Evolutionary conservation across 305 asterid genomes (phyloP).

Genomic region (Fraxinus xanthoxyloides): DNA sequence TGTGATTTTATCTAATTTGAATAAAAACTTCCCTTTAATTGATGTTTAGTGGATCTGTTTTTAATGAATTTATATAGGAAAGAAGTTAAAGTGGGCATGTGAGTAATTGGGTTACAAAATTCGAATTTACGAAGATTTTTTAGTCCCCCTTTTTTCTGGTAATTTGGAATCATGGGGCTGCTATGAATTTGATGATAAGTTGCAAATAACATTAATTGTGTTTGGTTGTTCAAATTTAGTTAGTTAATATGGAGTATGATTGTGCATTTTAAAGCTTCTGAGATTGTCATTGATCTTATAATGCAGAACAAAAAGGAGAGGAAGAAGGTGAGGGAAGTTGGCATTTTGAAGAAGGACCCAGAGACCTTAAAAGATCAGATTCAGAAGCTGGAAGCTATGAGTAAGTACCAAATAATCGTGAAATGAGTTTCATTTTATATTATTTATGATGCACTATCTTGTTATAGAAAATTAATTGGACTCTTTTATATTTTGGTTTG

Average conservation of each 20-base stretch:
- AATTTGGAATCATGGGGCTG: background rate
- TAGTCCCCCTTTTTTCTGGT: background rate
- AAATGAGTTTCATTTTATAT: background rate
- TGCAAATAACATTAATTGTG: background rate
- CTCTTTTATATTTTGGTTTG: slow-evolving; percentile 2
- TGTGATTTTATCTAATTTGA: background rate
- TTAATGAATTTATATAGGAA: background rate
- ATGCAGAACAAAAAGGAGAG: slow-evolving; percentile 87
- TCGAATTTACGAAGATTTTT: background rate
- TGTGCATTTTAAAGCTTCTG: slow-evolving; percentile 16
- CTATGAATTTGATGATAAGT: background rate
- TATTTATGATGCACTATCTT: background rate
- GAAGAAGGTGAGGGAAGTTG: slow-evolving; percentile 96
- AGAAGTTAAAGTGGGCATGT: background rate
- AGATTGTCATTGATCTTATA: slow-evolving; percentile 14
- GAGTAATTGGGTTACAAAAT: background rate
- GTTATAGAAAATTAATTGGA: background rate
- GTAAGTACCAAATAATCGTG: slow-evolving; percentile 40
- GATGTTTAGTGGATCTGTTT: background rate
- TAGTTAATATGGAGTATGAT: slow-evolving; percentile 2
- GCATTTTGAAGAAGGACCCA: slow-evolving; percentile 91
- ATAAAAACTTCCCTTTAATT: background rate
- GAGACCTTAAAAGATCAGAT: slow-evolving; percentile 77
- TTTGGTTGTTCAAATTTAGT: background rate
- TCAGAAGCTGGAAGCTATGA: slow-evolving; percentile 78